Conservation (phyloP, 2,329 filamentous ascomycete genomes). For the Pseudogymnoascus sp. region DNA sequence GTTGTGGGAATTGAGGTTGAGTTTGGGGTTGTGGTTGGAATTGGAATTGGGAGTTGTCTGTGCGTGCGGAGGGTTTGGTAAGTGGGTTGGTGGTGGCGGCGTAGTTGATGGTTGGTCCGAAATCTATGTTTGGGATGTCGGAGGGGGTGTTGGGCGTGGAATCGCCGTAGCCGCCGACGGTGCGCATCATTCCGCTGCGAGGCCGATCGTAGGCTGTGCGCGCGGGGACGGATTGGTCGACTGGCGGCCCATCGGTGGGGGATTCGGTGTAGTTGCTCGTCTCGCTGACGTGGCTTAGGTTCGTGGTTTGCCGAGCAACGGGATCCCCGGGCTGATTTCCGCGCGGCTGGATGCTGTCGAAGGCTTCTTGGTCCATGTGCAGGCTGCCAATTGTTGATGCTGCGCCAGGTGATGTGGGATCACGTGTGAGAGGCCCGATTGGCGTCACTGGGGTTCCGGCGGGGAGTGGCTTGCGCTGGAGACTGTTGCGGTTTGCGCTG, state of each 20-base stretch:
- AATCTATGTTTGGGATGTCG: slow-evolving; percentile 63
- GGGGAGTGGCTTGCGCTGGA: neutral
- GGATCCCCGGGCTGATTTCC: neutral
- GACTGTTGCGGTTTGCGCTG: neutral
- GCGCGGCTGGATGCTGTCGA: neutral
- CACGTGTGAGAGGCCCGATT: neutral
- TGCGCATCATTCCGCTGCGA: slow-evolving; percentile 71
- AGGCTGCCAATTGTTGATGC: neutral
- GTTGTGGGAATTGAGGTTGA: neutral
- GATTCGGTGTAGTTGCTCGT: slow-evolving; percentile 52
- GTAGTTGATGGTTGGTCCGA: slow-evolving; percentile 74
- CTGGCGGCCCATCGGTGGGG: slow-evolving; percentile 52
- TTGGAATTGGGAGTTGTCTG: neutral
- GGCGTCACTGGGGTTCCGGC: neutral
- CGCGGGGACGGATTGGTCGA: slow-evolving; percentile 22
- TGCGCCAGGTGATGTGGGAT: neutral
- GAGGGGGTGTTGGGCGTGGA: neutral
- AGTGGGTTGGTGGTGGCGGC: slow-evolving; percentile 14
- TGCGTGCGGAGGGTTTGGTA: neutral
- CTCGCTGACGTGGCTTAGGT: slow-evolving; percentile 24
- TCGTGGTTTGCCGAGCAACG: neutral
- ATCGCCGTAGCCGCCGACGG: slow-evolving; percentile 35
- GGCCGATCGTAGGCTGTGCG: slow-evolving; percentile 52
- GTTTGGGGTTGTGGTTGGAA: neutral
- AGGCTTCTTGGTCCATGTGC: neutral